Percentiles rank a stretch among this genome's conserved stretches.
Evolutionary conservation across 2,329 filamentous ascomycete species (phyloP).

Genomic region (Orbilia brochopaga): DNA sequence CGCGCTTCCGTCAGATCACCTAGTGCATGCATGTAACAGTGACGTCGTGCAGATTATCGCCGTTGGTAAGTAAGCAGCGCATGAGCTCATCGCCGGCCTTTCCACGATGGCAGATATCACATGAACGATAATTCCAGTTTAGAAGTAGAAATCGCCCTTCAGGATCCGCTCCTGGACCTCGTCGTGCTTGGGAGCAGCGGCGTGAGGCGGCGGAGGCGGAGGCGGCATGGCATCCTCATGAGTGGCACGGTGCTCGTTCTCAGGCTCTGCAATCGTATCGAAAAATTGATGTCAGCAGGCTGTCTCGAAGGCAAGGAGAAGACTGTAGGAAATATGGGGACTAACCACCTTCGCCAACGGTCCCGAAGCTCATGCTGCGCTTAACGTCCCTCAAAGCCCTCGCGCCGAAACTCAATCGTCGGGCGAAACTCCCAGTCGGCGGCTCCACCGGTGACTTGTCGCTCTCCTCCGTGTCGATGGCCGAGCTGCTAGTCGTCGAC

Average conservation of each 20-base stretch:
- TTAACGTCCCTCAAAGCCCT: conserved; percentile 71
- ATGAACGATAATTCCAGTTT: not conserved
- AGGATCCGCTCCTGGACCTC: conserved; percentile 96
- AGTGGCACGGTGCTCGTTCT: conserved; percentile 38
- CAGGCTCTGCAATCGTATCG: conserved; percentile 54
- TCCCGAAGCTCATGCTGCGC: conserved; percentile 59
- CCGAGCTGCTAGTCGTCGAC: conserved; percentile 60
- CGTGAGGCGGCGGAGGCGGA: conserved; percentile 56
- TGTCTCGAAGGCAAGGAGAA: conserved; percentile 56
- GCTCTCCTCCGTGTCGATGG: conserved; percentile 63
- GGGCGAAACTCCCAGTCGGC: conserved; percentile 72
- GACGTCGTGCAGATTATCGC: not conserved
- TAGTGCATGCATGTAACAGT: not conserved
- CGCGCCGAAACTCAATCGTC: conserved; percentile 88
- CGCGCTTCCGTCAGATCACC: not conserved
- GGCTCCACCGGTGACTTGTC: conserved; percentile 77
- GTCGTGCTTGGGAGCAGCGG: conserved; percentile 67
- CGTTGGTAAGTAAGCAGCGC: not conserved
- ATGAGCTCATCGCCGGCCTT: not conserved
- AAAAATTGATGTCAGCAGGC: conserved; percentile 57
- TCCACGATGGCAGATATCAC: conserved; percentile 3
- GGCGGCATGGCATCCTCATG: conserved; percentile 54
- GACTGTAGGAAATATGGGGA: conserved; percentile 58
- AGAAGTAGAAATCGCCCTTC: conserved; percentile 96
- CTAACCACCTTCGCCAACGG: conserved; percentile 70